These are phyloP conservation scores for Rubroboletus pulcherrimus DNA, from an alignment of 768 basidiomycete species.

Conservation along the genomic window DNA sequence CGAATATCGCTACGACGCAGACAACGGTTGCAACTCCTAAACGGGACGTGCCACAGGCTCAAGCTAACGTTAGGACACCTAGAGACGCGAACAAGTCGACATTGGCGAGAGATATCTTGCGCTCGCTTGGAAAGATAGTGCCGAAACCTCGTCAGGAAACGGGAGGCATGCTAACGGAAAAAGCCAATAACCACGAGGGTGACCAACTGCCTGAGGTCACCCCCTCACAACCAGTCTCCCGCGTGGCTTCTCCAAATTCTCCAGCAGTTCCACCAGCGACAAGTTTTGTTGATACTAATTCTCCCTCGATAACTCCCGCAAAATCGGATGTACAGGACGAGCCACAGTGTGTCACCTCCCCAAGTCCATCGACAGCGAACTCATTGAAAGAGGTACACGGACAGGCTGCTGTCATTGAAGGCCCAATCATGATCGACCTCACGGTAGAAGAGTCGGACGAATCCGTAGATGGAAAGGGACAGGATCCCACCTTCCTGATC, in stretches of 20 bases:
- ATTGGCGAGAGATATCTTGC: constrained; percentile 55
- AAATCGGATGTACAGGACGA: not conserved
- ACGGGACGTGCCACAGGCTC: not conserved
- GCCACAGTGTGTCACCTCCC: not conserved
- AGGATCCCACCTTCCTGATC: constrained; percentile 8
- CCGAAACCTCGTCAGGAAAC: constrained; percentile 9
- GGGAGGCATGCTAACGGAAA: not conserved
- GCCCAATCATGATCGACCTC: constrained; percentile 27
- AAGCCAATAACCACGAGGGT: not conserved
- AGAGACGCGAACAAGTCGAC: constrained; percentile 45
- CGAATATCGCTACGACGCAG: not conserved
- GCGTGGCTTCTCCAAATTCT: not conserved
- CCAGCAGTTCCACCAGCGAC: not conserved
- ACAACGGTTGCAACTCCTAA: constrained; percentile 6
- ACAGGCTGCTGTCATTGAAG: constrained; percentile 3
- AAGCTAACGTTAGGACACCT: constrained; percentile 22
- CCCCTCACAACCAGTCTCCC: not conserved
- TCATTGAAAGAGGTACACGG: not conserved
- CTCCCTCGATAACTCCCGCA: not conserved
- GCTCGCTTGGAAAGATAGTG: constrained; percentile 39
- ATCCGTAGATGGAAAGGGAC: constrained; percentile 13
- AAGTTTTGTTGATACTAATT: not conserved
- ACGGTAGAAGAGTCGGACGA: constrained; percentile 23
- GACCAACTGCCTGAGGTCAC: not conserved
- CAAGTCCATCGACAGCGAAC: not conserved